Evolutionary conservation across 768 basidiomycete species (phyloP).

Genomic region (Suillus brevipes): DNA sequence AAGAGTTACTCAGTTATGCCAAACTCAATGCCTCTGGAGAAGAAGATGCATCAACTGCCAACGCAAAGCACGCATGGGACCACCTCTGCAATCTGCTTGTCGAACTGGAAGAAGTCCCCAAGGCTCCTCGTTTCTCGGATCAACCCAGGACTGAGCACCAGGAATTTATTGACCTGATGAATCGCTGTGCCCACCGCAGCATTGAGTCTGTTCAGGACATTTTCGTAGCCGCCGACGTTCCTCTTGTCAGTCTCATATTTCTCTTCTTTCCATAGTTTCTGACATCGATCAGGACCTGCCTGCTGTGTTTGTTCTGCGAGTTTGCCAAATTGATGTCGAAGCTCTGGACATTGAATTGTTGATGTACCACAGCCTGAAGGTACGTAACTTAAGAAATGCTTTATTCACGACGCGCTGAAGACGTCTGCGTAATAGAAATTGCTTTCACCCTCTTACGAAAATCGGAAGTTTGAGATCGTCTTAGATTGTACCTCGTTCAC

Average conservation of each 20-base stretch:
- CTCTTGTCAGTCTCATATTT: slow-evolving; percentile 38
- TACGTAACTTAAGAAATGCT: slow-evolving; percentile 22
- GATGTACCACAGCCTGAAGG: slow-evolving; percentile 79
- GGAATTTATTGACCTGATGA: slow-evolving; percentile 69
- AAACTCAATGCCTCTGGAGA: slow-evolving; percentile 50
- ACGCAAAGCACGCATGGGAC: slow-evolving; percentile 84
- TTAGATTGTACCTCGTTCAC: slow-evolving; percentile 82
- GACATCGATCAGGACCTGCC: slow-evolving; percentile 36
- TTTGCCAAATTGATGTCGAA: slow-evolving; percentile 76
- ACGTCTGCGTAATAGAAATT: slow-evolving; percentile 44
- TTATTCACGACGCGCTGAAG: background rate
- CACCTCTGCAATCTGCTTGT: slow-evolving; percentile 75
- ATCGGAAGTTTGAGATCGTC: slow-evolving; percentile 66
- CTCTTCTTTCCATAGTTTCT: background rate
- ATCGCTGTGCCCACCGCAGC: slow-evolving; percentile 57
- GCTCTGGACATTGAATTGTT: slow-evolving; percentile 76
- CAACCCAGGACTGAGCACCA: slow-evolving; percentile 51
- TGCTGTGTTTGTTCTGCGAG: slow-evolving; percentile 60
- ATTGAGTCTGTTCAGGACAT: slow-evolving; percentile 64
- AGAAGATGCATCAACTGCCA: slow-evolving; percentile 51
- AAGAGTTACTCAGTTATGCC: slow-evolving; percentile 75
- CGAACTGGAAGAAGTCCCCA: slow-evolving; percentile 70
- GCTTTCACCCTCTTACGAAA: slow-evolving; percentile 45
- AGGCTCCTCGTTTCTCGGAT: slow-evolving; percentile 61
- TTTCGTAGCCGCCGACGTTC: slow-evolving; percentile 57